Evolutionary conservation across 371 early-diverging fungal species (phyloP).

Genomic region (Mortierella sp.): DNA sequence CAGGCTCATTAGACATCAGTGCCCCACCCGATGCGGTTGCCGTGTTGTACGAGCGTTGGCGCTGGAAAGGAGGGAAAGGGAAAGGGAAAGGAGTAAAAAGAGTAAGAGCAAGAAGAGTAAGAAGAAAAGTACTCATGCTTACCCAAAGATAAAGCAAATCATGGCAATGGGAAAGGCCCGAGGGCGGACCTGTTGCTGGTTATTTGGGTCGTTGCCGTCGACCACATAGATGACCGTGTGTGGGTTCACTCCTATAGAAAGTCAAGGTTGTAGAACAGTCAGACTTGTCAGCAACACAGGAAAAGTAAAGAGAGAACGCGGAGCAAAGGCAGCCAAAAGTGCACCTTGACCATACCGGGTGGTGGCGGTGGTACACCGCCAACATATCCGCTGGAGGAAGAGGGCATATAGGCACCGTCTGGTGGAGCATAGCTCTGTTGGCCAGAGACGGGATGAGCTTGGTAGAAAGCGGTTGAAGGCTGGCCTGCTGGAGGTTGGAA

Average conservation of each 20-base stretch:
- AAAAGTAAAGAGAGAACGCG: not conserved
- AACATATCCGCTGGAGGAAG: slow-evolving; percentile 7
- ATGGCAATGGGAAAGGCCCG: slow-evolving; percentile 18
- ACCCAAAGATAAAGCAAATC: slow-evolving; percentile 34
- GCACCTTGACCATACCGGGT: not conserved
- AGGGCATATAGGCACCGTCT: slow-evolving; percentile 7
- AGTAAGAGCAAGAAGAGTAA: too few relatives aligned
- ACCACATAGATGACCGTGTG: slow-evolving; percentile 27
- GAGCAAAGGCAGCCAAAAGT: not conserved
- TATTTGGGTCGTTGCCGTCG: slow-evolving; percentile 2
- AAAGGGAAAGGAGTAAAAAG: too few relatives aligned
- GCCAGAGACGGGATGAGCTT: slow-evolving; percentile 18
- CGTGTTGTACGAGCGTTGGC: too few relatives aligned
- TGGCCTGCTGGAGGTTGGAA: not conserved
- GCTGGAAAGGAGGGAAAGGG: too few relatives aligned
- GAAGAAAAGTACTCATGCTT: not conserved
- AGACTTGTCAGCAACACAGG: not conserved
- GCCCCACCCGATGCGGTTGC: too few relatives aligned
- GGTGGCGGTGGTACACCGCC: too few relatives aligned
- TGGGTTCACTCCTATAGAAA: not conserved
- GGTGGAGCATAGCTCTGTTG: slow-evolving; percentile 14
- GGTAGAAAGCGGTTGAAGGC: slow-evolving; percentile 8
- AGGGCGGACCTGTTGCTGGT: not conserved
- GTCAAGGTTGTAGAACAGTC: not conserved
- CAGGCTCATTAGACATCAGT: not conserved